Base-by-base conservation (phyloP, 257 asterid species). In the Solanum peruvianum region DNA sequence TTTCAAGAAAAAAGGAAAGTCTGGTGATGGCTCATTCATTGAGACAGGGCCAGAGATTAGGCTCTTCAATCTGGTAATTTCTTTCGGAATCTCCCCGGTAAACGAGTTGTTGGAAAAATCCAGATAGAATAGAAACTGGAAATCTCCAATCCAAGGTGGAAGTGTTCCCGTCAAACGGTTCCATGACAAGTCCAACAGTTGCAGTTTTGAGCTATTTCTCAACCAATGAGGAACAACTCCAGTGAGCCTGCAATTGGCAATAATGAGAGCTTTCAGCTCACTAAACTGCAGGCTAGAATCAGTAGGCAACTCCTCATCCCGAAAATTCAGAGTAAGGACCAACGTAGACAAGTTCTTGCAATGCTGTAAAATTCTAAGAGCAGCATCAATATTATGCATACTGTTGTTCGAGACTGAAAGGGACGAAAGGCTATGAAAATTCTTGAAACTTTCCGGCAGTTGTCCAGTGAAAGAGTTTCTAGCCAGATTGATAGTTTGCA, bases 61-160 rank as follows among this genome's bases (percentile, higher is more conserved):
- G 89, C 94, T 90, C 71, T 88, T 87, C 87, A 96, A 82, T 80
- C 82, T 76, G 23, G 98, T 89, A 13, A 96, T 94, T 77, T 92
- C 94, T 83, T 67, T 90, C 0, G 98, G 98, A 72, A 94, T 92
- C 35, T 91, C 82, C 86, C 98, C 98, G 0, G 90, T 82, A 10
- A 96, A 86, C 23, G 95, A 88, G 91, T 96, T 96, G 86, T 96
- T 94, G 4, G 98, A 94, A 82, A 96, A 91, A 87, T 96, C 98
- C 92, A 96, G 83, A 86, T 96, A 96, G 87, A 96, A 96, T 27
- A 96, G 89, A 66, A 87, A 90, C 70, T 92, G 88, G 44, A 96
- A 89, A 86, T 90, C 87, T n/a, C 93, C 93, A 85, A 96, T 92
- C 96, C 95, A 96, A 37, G 96, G 70, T 11, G 98, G 96, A 73